phyloP scores from a whole-genome alignment of 768 basidiomycete genomes.

The Lactarius indigo region DNA sequence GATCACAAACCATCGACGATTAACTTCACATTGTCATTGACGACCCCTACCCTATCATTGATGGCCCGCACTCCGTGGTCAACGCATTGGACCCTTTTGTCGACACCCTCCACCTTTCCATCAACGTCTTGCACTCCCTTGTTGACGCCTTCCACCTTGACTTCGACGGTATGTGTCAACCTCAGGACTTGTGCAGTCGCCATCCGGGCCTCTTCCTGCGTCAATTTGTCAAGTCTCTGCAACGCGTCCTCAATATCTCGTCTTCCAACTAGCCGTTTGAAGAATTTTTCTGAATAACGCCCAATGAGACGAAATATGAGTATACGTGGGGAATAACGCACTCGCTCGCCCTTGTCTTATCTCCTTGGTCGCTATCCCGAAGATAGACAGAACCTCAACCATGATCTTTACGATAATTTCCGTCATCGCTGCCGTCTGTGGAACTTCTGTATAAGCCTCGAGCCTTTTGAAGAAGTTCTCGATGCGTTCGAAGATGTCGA shows the following conservation, averaged over 20 bases:
- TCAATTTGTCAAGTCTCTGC: too few species aligned
- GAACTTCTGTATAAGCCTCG: neutral
- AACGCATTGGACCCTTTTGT: too few species aligned
- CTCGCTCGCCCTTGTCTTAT: neutral
- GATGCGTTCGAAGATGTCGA: neutral
- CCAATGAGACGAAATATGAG: neutral
- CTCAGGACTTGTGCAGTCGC: neutral
- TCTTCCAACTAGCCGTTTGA: neutral
- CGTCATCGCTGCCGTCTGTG: neutral
- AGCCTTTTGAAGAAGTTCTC: neutral
- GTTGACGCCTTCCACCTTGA: too few species aligned
- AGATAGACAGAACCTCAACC: neutral
- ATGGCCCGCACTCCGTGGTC: too few species aligned
- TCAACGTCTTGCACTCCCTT: too few species aligned
- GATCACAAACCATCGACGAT: neutral
- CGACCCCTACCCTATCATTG: neutral
- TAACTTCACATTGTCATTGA: neutral
- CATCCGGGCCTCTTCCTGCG: neutral
- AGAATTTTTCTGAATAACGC: neutral
- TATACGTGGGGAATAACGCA: neutral
- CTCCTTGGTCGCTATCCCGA: neutral
- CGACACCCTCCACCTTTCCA: too few species aligned
- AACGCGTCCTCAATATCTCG: neutral
- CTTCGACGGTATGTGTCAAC: neutral
- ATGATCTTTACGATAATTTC: neutral